Evolutionary conservation across 2,329 filamentous ascomycete genomes (phyloP), one percentile per base, ranked within the genome.

Genomic region (Penicillium oxalicum): DNA sequence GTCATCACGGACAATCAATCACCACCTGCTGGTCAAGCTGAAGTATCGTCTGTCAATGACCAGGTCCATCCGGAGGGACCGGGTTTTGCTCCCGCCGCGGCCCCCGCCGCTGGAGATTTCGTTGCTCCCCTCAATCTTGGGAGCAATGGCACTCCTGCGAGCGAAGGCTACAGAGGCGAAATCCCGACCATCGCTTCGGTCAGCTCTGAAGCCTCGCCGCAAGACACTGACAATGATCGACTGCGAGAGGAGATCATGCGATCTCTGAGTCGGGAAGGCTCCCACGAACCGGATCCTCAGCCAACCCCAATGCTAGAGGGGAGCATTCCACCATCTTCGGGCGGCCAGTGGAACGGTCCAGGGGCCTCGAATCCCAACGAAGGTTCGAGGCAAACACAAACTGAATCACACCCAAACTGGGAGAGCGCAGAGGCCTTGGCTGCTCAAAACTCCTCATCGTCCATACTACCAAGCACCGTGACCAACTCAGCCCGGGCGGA

Each of bases 221-320:
- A 65, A 34, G 67, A 71, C 42, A 61, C 67, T 29, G 71, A 74
- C 48, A 72, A 67, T 55, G 73, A 76, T 48, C 67, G 70, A 32
- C 52, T 76, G 37, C 62, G 71, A 38, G 67, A 71, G 48, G 73
- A 75, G 49, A 76, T 76, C n/a, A 73, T 75, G n/a, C 69, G 67
- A 40, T 74, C 72, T 4, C 56, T 75, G 43, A 75, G 69, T 37
- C 68, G 71, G 28, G 65, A 68, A 41, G 63, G 63, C n/a, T 61
- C 60, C 9, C 56, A 64, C 4, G 58, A 64, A 26, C 61, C 55
- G 3, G 63, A 66, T 24, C 47, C 48, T n/a, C 50, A 51, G 12
- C 27, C 56, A 18, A 57, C 60, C 25, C 51, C 51, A 18, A 44
- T 53, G 18, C 55, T 53, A 4, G 57, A 62, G 26, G 63, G 67